Percentiles rank a stretch among this genome's conserved stretches.
These are phyloP conservation scores for Aspergillus egyptiacus DNA, from an alignment of 495 filamentous ascomycete genomes.

Conservation along the genomic window DNA sequence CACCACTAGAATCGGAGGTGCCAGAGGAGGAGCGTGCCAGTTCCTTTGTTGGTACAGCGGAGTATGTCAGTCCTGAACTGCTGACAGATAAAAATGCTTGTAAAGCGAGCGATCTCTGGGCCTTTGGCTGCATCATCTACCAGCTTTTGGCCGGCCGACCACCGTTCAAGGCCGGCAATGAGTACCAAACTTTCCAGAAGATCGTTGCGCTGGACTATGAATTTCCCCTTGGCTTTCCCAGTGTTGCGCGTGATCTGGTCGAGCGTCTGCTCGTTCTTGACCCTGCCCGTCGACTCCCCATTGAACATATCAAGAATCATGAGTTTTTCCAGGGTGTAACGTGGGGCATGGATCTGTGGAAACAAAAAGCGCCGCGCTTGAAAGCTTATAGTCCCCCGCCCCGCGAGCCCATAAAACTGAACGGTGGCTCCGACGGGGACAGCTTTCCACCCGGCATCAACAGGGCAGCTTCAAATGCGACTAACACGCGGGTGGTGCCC, in stretches of 20 bases:
- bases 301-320: constrained; percentile 96
- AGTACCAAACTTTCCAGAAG: constrained; percentile 97
- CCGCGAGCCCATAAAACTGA: constrained; percentile 78
- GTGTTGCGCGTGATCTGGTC: constrained; percentile 82
- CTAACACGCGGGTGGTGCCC: constrained; percentile 56
- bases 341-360: constrained; percentile 86
- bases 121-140: constrained; percentile 99
- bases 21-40: constrained; percentile 68
- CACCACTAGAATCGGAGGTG: constrained; percentile 51
- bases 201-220: constrained; percentile 92
- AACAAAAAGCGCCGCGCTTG: constrained; percentile 80
- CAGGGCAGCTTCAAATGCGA: constrained; percentile 43
- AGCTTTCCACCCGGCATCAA: constrained; percentile 47
- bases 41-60: constrained; percentile 96
- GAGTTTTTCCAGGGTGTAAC: constrained; percentile 89
- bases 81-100: constrained; percentile 93
- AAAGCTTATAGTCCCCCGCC: constrained; percentile 78
- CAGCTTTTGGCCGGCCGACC: constrained; percentile 89
- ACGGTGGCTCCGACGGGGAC: constrained; percentile 46
- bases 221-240: constrained; percentile 86
- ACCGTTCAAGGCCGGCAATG: constrained; percentile 95
- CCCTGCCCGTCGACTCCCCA: constrained; percentile 76
- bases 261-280: constrained; percentile 90
- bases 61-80: constrained; percentile 96
- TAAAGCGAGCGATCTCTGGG: constrained; percentile 98